Base-by-base conservation (phyloP, 2,329 filamentous ascomycete species). In the Aphanoascus verrucosus region DNA sequence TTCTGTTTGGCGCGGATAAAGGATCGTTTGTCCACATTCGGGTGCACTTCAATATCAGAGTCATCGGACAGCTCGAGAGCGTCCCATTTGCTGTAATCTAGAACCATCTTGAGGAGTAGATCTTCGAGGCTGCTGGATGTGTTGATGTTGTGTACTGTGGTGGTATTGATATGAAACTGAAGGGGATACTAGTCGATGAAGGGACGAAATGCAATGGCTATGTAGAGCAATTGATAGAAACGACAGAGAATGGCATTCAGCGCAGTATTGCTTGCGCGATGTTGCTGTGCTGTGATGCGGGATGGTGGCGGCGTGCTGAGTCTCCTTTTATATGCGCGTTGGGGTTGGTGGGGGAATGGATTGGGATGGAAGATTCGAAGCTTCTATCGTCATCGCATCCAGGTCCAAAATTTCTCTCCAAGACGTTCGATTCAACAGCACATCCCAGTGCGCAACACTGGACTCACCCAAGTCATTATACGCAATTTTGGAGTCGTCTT, bases 1-100 rank as follows among this genome's bases (percentile, higher is more conserved):
- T 84, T 85, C 74, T 97, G 93, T 74, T 98, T 98, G 60, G 93
- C 94, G 60, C 91, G 88, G 69, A 98, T 98, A 72, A 98, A 98
- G 57, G 91, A 97, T 49, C 85, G 82, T 72, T 98, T 98, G 75
- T 98, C 93, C 68, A 98, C 93, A 68, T 98, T 98, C 56, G 93
- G 93, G 71, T 98, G 93, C 49, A 97, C 93, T 74, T 98, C 93
- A 63, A 98, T 84, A 65, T 98, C 93, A 49, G 89, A 96, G 72
- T 98, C 93, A 72, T 98, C 93, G 65, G 88, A 95, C 67, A 98
- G 83, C 82, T 98, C 93, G 66, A 98, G 81, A 56, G 86, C 84
- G 68, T 97, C 77, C 77, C 77, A 79, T 67, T 79, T 79, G 65
- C 76, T 78, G 64, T 79, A 86, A 64, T 85, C 79, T 58, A 85